phyloP scores from a whole-genome alignment of 495 filamentous ascomycete species.

The Talaromyces adpressus region DNA sequence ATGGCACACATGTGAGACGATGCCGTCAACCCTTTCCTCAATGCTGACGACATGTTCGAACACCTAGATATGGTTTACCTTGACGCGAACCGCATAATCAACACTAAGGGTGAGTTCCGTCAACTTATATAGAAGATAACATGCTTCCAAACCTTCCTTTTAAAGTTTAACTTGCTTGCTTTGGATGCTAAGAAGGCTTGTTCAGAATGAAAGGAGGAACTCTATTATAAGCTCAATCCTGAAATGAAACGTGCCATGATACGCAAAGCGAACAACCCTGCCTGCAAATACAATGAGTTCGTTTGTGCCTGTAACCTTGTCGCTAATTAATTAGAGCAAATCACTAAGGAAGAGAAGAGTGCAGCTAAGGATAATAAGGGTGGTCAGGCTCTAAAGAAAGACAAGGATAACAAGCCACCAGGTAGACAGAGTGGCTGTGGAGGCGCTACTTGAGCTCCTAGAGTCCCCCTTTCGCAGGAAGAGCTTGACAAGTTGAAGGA shows the following conservation, averaged over 20 bases:
- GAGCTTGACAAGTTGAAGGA: neutral
- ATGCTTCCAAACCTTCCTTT: conserved; percentile 7
- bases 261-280: neutral
- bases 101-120: conserved; percentile 4
- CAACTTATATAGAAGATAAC: conserved; percentile 2
- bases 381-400: neutral
- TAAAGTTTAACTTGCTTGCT: conserved; percentile 8
- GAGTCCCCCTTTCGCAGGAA: neutral
- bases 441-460: neutral
- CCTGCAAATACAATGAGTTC: neutral
- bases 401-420: neutral
- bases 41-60: neutral
- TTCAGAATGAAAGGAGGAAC: neutral
- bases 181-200: neutral
- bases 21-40: neutral
- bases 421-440: neutral
- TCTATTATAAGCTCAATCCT: neutral
- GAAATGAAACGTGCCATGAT: neutral
- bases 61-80: neutral
- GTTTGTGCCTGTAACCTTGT: neutral
- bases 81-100: neutral
- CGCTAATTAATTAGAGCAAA: neutral
- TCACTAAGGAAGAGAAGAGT: neutral
- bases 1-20: neutral
- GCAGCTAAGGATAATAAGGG: neutral